phyloP scores from a whole-genome alignment of 2,329 filamentous ascomycete genomes.

The Penicillium vulpinum region DNA sequence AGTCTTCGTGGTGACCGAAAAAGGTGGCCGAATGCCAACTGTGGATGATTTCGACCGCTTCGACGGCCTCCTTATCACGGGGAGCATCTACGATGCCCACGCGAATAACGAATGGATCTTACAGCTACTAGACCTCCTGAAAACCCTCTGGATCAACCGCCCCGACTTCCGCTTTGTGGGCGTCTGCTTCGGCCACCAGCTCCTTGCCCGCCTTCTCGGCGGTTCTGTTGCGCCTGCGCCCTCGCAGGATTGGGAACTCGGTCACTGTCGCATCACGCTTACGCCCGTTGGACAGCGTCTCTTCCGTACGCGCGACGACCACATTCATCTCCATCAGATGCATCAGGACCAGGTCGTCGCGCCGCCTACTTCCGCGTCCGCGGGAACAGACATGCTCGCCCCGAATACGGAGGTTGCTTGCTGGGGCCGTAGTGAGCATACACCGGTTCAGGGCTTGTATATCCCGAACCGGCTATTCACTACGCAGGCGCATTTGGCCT shows the following conservation, averaged over 20 bases:
- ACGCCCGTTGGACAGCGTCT: slow-evolving; percentile 43
- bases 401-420: slow-evolving; percentile 49
- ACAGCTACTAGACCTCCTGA: slow-evolving; percentile 47
- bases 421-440: slow-evolving; percentile 50
- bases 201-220: slow-evolving; percentile 48
- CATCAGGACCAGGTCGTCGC: slow-evolving; percentile 48
- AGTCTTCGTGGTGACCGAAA: slow-evolving; percentile 55
- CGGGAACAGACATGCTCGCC: slow-evolving; percentile 34
- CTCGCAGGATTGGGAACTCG: slow-evolving; percentile 49
- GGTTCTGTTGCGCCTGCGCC: slow-evolving; percentile 39
- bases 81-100: slow-evolving; percentile 51
- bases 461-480: slow-evolving; percentile 49
- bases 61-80: slow-evolving; percentile 49
- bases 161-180: slow-evolving; percentile 54
- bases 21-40: slow-evolving; percentile 50
- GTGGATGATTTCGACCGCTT: slow-evolving; percentile 49
- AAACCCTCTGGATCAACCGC: slow-evolving; percentile 51
- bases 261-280: slow-evolving; percentile 45
- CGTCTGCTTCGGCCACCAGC: slow-evolving; percentile 53
- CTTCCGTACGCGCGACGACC: slow-evolving; percentile 38
- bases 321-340: slow-evolving; percentile 50
- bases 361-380: slow-evolving; percentile 29
- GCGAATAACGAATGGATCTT: slow-evolving; percentile 48
- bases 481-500: slow-evolving; percentile 50
- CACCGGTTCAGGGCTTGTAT: slow-evolving; percentile 48